Conservation (phyloP, 1,284 basidiomycete species). For the Volvariella volvacea region DNA sequence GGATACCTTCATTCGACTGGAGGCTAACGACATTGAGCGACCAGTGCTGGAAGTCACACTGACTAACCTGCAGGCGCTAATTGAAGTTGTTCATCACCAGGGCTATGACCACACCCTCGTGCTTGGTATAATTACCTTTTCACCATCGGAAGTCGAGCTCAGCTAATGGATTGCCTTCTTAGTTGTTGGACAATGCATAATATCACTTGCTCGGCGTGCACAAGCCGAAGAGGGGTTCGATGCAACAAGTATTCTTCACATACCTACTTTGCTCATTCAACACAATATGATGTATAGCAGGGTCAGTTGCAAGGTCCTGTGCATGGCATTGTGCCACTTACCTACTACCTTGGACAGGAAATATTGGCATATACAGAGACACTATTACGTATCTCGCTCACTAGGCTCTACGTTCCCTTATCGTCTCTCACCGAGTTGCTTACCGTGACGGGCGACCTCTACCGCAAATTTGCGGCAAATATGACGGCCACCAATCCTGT, state of each 20-base stretch:
- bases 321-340: background rate
- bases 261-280: conserved; percentile 46
- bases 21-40: conserved; percentile 39
- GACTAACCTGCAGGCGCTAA: conserved; percentile 47
- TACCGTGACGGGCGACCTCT: conserved; percentile 38
- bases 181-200: conserved; percentile 54
- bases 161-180: background rate
- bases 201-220: conserved; percentile 43
- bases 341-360: conserved; percentile 34
- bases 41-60: conserved; percentile 38
- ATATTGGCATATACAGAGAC: conserved; percentile 51
- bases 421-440: conserved; percentile 43
- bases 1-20: conserved; percentile 41
- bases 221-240: conserved; percentile 47
- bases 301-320: conserved; percentile 26
- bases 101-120: conserved; percentile 44
- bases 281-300: conserved; percentile 54
- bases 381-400: conserved; percentile 44
- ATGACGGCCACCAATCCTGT: conserved; percentile 32
- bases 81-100: conserved; percentile 48
- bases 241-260: conserved; percentile 45
- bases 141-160: background rate
- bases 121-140: conserved; percentile 34
- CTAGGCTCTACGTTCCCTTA: conserved; percentile 41
- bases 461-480: conserved; percentile 26